Conservation (phyloP, 768 basidiomycete species). For the Pleurotus tuber-regium region DNA sequence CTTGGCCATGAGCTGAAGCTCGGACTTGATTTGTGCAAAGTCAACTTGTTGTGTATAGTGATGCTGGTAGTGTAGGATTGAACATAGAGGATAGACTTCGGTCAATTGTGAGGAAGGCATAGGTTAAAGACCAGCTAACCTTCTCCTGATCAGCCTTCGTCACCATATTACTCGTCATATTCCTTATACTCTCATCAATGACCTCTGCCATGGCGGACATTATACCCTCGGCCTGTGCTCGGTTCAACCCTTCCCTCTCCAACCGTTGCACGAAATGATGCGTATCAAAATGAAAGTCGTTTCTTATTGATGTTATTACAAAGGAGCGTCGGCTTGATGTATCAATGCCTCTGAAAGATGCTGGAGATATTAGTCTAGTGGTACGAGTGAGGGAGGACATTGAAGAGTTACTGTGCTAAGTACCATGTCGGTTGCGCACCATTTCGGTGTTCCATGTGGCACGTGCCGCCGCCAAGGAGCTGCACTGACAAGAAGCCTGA, state of each 20-base stretch:
- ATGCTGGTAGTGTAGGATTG: slow-evolving; percentile 45
- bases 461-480: neutral
- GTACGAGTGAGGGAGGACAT: neutral
- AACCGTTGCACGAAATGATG: slow-evolving; percentile 92
- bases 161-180: slow-evolving; percentile 96
- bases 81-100: neutral
- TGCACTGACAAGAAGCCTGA: no score
- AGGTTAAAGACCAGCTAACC: no score
- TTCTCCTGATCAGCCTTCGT: slow-evolving; percentile 96
- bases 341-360: no score
- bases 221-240: slow-evolving; percentile 93
- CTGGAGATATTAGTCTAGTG: no score
- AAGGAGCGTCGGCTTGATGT: slow-evolving; percentile 28
- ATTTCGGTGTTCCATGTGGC: no score
- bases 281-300: slow-evolving; percentile 89
- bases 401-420: no score
- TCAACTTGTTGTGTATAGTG: slow-evolving; percentile 96
- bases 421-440: no score
- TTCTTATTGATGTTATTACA: slow-evolving; percentile 22
- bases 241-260: slow-evolving; percentile 84
- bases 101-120: neutral
- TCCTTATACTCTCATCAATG: slow-evolving; percentile 93
- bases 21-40: slow-evolving; percentile 95
- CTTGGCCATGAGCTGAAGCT: slow-evolving; percentile 94
- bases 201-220: slow-evolving; percentile 97